Evolutionary conservation across 768 basidiomycete genomes (phyloP).

Genomic region (Trametes gibbosa): DNA sequence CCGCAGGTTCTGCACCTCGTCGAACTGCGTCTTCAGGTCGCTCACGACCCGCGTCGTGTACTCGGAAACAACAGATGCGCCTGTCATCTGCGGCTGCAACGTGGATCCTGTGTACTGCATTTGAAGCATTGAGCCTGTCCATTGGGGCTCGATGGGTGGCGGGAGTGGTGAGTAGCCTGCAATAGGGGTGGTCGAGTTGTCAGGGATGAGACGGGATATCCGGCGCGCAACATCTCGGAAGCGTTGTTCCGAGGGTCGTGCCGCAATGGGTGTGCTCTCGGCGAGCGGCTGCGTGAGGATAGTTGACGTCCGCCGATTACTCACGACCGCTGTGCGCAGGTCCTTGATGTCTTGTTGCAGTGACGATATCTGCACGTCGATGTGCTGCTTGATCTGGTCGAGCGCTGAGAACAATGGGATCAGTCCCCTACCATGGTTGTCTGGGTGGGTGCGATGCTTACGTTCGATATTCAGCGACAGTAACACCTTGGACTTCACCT

Average conservation of each 20-base stretch:
- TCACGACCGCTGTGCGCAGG: constrained; percentile 62
- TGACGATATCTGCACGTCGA: constrained; percentile 84
- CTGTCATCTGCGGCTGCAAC: constrained; percentile 70
- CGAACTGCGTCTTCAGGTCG: constrained; percentile 89
- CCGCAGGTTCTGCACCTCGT: constrained; percentile 91
- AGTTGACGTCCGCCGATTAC: constrained; percentile 54
- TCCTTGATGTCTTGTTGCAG: constrained; percentile 91
- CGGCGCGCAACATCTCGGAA: constrained; percentile 72
- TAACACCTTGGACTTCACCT: constrained; percentile 84
- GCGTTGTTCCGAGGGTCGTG: constrained; percentile 72
- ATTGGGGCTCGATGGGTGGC: constrained; percentile 31
- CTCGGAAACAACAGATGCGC: constrained; percentile 75
- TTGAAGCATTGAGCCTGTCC: constrained; percentile 9
- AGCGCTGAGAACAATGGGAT: constrained; percentile 54
- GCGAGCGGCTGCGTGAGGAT: constrained; percentile 51
- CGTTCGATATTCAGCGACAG: constrained; percentile 96
- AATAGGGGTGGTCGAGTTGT: constrained; percentile 32
- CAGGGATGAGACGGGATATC: constrained; percentile 65
- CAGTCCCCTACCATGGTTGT: neutral
- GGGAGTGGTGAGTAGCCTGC: constrained; percentile 24
- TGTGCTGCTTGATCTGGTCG: constrained; percentile 98
- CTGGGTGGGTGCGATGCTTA: constrained; percentile 40
- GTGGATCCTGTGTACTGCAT: constrained; percentile 69
- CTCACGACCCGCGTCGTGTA: constrained; percentile 70
- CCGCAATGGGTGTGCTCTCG: constrained; percentile 62